phyloP scores from a whole-genome alignment of 169 alveolate genomes.

The Condylostoma magnum region DNA sequence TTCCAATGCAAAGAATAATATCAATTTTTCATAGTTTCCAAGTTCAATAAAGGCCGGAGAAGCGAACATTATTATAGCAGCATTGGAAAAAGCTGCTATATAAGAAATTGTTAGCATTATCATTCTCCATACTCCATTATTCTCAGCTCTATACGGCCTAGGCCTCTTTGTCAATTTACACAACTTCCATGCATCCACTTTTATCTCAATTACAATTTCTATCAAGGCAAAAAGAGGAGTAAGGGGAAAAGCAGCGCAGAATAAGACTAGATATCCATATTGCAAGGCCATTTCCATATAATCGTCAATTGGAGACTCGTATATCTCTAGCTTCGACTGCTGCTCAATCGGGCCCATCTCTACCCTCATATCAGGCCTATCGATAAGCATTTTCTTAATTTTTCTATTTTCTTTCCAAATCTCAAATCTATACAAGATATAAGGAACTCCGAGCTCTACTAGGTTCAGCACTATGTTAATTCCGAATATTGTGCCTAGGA shows the following conservation, averaged over 20 bases:
- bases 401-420: neutral
- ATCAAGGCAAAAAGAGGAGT: neutral
- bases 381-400: neutral
- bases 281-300: slow-evolving; percentile 4
- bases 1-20: neutral
- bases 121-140: neutral
- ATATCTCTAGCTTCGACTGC: neutral
- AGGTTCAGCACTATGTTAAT: neutral
- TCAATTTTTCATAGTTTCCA: neutral
- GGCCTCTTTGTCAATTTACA: neutral
- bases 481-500: neutral
- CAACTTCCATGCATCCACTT: neutral
- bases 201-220: neutral
- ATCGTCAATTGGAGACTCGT: neutral
- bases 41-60: neutral
- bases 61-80: neutral
- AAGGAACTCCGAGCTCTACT: neutral
- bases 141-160: neutral
- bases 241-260: neutral
- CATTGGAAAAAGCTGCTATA: neutral
- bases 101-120: neutral
- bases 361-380: neutral
- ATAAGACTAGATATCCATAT: neutral
- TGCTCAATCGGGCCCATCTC: neutral
- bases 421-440: neutral